A percentile compares a stretch with the other conserved stretches of the same genome.
Evolutionary conservation across 2,329 filamentous ascomycete genomes (phyloP).

Genomic region (Corniculantispora saksenae): DNA sequence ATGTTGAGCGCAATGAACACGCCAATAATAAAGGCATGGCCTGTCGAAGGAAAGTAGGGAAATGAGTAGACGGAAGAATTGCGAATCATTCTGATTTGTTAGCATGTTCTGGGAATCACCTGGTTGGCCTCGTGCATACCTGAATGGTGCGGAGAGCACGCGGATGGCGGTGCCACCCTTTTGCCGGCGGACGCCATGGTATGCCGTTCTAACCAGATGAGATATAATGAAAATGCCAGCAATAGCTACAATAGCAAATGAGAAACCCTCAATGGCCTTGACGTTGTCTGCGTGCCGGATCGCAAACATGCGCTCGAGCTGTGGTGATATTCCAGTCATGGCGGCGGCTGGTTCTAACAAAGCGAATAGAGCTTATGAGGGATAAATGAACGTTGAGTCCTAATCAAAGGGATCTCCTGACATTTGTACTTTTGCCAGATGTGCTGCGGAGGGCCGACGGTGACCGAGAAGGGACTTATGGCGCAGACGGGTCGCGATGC

Average conservation of each 20-base stretch:
- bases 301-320: constrained; percentile 1
- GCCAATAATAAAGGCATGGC: constrained; percentile 33
- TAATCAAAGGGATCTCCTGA: too few relatives aligned
- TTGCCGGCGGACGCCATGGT: background rate
- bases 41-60: constrained; percentile 32
- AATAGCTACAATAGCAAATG: constrained; percentile 3
- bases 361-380: background rate
- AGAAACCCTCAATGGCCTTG: constrained; percentile 10
- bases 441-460: background rate
- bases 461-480: background rate
- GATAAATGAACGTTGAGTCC: too few relatives aligned
- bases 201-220: background rate
- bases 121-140: background rate
- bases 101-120: background rate
- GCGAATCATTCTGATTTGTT: constrained; percentile 30
- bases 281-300: constrained; percentile 11
- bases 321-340: background rate
- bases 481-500: too few relatives aligned
- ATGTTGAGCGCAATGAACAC: constrained; percentile 38
- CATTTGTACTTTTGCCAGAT: background rate
- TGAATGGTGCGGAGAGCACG: background rate
- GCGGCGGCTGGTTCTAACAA: background rate
- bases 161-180: background rate
- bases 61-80: constrained; percentile 29
- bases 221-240: background rate